Conservation (phyloP, 2,329 filamentous ascomycete genomes). For the Allantophomopsis cytisporea region DNA sequence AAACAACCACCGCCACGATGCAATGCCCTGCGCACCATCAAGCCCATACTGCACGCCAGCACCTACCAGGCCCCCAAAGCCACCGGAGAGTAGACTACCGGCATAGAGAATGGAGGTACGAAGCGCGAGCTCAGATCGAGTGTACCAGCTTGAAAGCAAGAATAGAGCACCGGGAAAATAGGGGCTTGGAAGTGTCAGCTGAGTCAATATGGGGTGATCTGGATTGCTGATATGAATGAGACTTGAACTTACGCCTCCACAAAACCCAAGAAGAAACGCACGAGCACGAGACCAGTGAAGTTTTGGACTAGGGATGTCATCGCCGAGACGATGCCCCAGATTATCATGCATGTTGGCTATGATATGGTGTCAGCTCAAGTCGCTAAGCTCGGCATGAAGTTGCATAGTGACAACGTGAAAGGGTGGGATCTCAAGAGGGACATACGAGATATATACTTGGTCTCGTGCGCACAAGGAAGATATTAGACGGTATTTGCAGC, state of each 20-base stretch:
- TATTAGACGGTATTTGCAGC: constrained; percentile 32
- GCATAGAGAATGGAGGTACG: constrained; percentile 21
- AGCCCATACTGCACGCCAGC: constrained; percentile 20
- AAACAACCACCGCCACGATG: constrained; percentile 6
- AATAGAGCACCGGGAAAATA: constrained; percentile 34
- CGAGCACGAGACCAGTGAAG: constrained; percentile 10
- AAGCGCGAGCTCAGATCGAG: constrained; percentile 24
- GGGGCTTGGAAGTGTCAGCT: constrained; percentile 25
- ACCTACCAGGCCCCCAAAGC: constrained; percentile 24
- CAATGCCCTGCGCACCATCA: constrained; percentile 2
- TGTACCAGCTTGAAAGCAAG: constrained; percentile 29
- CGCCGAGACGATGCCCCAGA: constrained; percentile 24
- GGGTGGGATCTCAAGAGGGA: neutral
- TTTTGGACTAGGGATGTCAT: constrained; percentile 27
- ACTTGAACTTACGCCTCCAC: constrained; percentile 22
- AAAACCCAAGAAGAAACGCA: constrained; percentile 18
- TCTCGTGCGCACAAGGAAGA: constrained; percentile 30
- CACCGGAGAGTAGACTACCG: constrained; percentile 22
- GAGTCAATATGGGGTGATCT: no score
- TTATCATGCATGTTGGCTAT: constrained; percentile 9
- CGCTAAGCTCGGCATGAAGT: neutral
- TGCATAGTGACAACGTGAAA: no score
- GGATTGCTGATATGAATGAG: constrained; percentile 25
- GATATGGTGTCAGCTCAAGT: neutral
- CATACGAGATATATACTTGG: constrained; percentile 12